phyloP scores from a whole-genome alignment of 2,329 filamentous ascomycete genomes.

The Monilinia polystroma region DNA sequence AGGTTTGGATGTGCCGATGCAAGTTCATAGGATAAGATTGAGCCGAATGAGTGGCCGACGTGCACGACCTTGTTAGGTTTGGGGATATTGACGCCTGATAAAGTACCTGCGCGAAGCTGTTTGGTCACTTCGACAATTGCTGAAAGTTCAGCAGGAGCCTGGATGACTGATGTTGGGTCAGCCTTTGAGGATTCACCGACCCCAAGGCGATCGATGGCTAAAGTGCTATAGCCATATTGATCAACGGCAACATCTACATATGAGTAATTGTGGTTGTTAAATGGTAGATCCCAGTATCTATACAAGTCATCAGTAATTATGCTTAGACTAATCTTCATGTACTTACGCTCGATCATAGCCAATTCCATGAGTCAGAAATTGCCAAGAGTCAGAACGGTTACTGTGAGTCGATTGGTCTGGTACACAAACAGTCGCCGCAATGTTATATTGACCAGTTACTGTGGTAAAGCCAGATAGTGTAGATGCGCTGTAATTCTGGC shows the following conservation, averaged over 20 bases:
- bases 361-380: constrained; percentile 22
- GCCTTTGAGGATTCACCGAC: constrained; percentile 19
- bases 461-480: constrained; percentile 1
- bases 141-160: constrained; percentile 17
- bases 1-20: constrained; percentile 7
- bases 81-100: neutral
- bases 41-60: constrained; percentile 19
- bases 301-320: neutral
- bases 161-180: constrained; percentile 8
- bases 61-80: constrained; percentile 14
- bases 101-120: neutral
- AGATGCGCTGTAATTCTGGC: constrained; percentile 17
- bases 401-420: neutral
- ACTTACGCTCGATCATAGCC: constrained; percentile 18
- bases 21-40: constrained; percentile 17
- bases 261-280: constrained; percentile 17
- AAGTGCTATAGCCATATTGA: constrained; percentile 19
- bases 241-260: constrained; percentile 19
- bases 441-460: constrained; percentile 12
- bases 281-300: constrained; percentile 21
- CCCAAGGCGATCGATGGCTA: constrained; percentile 17
- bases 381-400: constrained; percentile 1
- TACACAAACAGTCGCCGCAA: constrained; percentile 17
- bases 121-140: constrained; percentile 18
- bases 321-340: neutral